These are phyloP conservation scores for sunflower (Helianthus annuus) DNA, from an alignment of 129 eudicot genomes.

Conservation along the genomic window HanXRQr2.0-SUNRISE NC_035447.2:56280721-56281220, in stretches of 20 bases:
- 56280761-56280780: slow-evolving; percentile 97
- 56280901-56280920: not conserved
- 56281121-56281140: not conserved
- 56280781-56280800: slow-evolving; percentile 96
- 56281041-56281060: slow-evolving; percentile 91
- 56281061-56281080: slow-evolving; percentile 93
- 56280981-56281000: slow-evolving; percentile 86
- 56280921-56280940: not conserved
- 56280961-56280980: slow-evolving; percentile 96
- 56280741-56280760: slow-evolving; percentile 48
- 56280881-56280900: not conserved
- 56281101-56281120: not conserved
- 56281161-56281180: slow-evolving; percentile 94
- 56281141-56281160: slow-evolving; percentile 68
- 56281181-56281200: too few species aligned
- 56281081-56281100: slow-evolving; percentile 25
- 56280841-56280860: slow-evolving; percentile 86
- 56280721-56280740: slow-evolving; percentile 7
- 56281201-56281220: too few species aligned
- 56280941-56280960: slow-evolving; percentile 34
- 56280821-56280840: slow-evolving; percentile 96
- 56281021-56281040: slow-evolving; percentile 99
- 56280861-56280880: slow-evolving; percentile 62
- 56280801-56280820: slow-evolving; percentile 95
- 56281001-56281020: slow-evolving; percentile 90